Evolutionary conservation across 176 grass and related monocot genomes (phyloP), one percentile per base, ranked within the genome.

Genomic region (Coix lacrymajobi): DNA sequence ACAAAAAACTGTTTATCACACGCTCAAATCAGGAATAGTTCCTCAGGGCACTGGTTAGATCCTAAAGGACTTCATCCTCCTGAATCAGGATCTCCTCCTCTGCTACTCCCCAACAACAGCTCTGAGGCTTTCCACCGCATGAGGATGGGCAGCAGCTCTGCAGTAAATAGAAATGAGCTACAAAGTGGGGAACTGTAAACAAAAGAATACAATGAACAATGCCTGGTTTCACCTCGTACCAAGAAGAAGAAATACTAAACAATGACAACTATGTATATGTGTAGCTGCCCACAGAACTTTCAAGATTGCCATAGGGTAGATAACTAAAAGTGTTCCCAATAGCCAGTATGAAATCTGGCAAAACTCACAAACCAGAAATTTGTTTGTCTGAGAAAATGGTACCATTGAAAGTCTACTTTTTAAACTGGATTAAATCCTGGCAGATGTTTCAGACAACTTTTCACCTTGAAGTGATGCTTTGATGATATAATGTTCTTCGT

Each of bases 121-220:
- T 71, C 24, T 17, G 13, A 16, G 69, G 24, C 24, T 71, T 71
- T 26, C 66, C 78, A 83, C 46, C 44, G 45, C 73, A 75, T 36
- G 76, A 82, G 0, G 63, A 71, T 3, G 76, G 81, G 43, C 64
- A 95, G 17, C 96, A 98, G 64, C 54, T 95, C 92, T 98, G 78
- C 45, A 69, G 40, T 52, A 36, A 62, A 38, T 69, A 14, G 11
- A 41, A 5, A 17, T 14, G 6, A 32, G 16, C 77, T 58, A 66
- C 46, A 69, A 28, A 81, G 3, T 6, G 3, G 32, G 39, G 30
- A 33, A 6, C 11, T 54, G 45, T 4, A 71, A 73, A 61, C 0
- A 41, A 31, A 43, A 62, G 4, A 64, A 30, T 24, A 29, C 29
- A 19, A 5, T 28, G 3, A 34, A 40, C 6, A 25, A 84, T 34